Evolutionary conservation across 345 rosid genomes (phyloP), one percentile per base, ranked within the genome.

Genomic region (Brassica incana): DNA sequence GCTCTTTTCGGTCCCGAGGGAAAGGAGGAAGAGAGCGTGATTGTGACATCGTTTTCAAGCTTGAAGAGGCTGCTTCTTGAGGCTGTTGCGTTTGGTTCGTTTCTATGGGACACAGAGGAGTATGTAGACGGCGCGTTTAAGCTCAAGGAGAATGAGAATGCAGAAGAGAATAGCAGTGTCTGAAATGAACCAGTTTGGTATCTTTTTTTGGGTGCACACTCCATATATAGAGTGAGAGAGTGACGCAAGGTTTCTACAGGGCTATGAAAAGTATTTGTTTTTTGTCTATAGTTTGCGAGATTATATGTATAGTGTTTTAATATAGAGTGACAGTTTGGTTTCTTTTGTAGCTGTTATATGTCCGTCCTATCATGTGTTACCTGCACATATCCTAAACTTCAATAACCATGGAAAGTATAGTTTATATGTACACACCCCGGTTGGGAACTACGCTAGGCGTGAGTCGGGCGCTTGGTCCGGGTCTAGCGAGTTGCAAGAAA

Each of bases 31-130:
- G 89, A 85, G 80, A 72, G 84, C 74, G 83, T 95, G 6, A 83
- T 92, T 6, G 59, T 80, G 69, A 84, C 97, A 18, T 92, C 99
- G 2, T 90, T 85, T 82, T 90, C 91, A 3, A 91, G 94, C 86
- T 40, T 95, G 78, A 95, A 86, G 89, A 90, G 99, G 67, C 72
- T 95, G 84, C 89, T 91, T 74, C 76, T 91, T 67, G 99, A 95
- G 80, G 99, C 99, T 29, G 87, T 91, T 38, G 97, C 97, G 7
- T 95, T 95, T 56, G 97, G 99, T 76, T 85, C 88, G 59, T 95
- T 95, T 74, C 90, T 95, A 16, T 92, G 97, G 97, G 99, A 92
- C 38, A 80, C 90, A 4, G 97, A 95, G 85, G 94, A 87, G 69
- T 83, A 84, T 76, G 94, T 91, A 0, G 77, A 89, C 69, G 73